Evolutionary conservation across 331 rosid genomes (phyloP), one percentile per base, ranked within the genome.

Genomic region (Malus hybrid): DNA sequence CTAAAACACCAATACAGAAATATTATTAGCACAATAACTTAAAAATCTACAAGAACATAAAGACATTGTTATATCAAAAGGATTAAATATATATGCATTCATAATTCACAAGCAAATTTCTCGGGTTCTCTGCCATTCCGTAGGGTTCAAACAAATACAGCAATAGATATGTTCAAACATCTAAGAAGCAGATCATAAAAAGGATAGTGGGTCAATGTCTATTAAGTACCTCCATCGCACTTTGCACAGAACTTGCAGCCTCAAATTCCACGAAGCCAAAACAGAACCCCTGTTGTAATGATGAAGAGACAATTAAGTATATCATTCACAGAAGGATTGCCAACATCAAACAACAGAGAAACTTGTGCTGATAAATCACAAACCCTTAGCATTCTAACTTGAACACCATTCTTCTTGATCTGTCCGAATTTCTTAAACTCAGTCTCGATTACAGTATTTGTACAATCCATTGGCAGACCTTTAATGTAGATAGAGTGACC

Each of bases 231-330:
- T 91, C 88, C 22, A 91, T 82, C 24, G 97, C 97, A 72, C 86
- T 75, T 48, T 84, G 96, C 70, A 83, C 89, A 59, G 98, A 81
- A 79, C 84, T 83, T 70, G 89, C 83, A 67, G 29, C 83, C 81
- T 93, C 98, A 71, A 84, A 93, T 80, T 93, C 98, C 85, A 93
- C 97, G 78, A 93, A 93, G 55, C 97, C 98, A 84, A 80, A 93
- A 76, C 83, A 83, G 76, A 93, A 91, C 39, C 97, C 97, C 96
- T 93, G 88, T 44, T 68, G 73, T 76, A 64, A 69, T 14, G 71
- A 69, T 68, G 29, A 42, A 76, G 9, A 52, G 46, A 63, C 8
- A 55, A 39, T 24, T 44, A 39, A 73, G 64, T 33, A 71, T 39
- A 39, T 10, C 19, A 6, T 72, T 28, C 39, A 39, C 14, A 65